Percentiles rank a stretch among this genome's conserved stretches.
phyloP scores from a whole-genome alignment of 73 alveolate species.

The Paramecium tetraurelia region DNA sequence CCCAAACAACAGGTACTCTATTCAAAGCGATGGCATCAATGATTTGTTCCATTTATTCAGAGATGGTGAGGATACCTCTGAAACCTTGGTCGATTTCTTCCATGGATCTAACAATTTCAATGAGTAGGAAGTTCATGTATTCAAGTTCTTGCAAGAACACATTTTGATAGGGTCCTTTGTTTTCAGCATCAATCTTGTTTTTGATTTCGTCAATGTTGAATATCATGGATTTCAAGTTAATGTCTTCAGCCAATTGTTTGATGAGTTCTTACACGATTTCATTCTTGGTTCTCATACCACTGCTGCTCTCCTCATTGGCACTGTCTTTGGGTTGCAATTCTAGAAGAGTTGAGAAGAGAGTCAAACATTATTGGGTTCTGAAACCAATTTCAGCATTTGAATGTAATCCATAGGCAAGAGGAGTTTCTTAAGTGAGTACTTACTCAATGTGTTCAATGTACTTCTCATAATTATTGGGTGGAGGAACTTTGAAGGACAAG shows the following conservation, averaged over 20 bases:
- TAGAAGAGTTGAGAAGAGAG: slow-evolving; percentile 85
- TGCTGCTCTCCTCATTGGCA: slow-evolving; percentile 85
- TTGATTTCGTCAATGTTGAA: slow-evolving; percentile 87
- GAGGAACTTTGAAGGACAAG: slow-evolving; percentile 93
- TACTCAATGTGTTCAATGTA: slow-evolving; percentile 97
- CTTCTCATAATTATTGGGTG: slow-evolving; percentile 83
- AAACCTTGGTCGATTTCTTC: slow-evolving; percentile 93
- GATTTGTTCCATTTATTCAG: slow-evolving; percentile 95
- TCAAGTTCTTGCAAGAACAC: slow-evolving; percentile 98
- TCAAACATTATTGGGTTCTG: slow-evolving; percentile 92
- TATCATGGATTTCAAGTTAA: slow-evolving; percentile 74
- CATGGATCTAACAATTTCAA: slow-evolving; percentile 86
- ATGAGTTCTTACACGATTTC: slow-evolving; percentile 84
- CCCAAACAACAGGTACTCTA: slow-evolving; percentile 97
- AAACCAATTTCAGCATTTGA: slow-evolving; percentile 99
- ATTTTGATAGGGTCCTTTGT: slow-evolving; percentile 90
- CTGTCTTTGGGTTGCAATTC: slow-evolving; percentile 96
- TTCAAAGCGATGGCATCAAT: slow-evolving; percentile 90
- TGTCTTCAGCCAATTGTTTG: slow-evolving; percentile 73
- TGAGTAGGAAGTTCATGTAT: slow-evolving; percentile 90
- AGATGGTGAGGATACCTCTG: slow-evolving; percentile 91
- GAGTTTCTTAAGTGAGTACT: slow-evolving; percentile 95
- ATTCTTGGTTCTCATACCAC: slow-evolving; percentile 79
- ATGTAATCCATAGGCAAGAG: slow-evolving; percentile 99
- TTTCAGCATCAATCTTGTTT: slow-evolving; percentile 89